Conservation (phyloP, 2,329 filamentous ascomycete genomes). For the Trichoderma aggressivum region DNA sequence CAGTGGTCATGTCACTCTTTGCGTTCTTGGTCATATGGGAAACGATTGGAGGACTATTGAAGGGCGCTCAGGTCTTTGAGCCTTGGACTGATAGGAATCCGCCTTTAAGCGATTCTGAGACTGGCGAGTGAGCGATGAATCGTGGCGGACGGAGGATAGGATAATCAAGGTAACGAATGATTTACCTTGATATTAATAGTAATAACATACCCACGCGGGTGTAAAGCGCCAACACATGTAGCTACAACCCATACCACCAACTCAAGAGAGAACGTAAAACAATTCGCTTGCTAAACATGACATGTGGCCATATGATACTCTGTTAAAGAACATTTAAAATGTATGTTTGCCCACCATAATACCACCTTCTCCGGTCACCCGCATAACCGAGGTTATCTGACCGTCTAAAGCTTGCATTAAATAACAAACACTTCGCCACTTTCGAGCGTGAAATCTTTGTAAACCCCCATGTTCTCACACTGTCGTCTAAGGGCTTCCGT, state of each 20-base stretch:
- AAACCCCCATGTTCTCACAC: neutral
- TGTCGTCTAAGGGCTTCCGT: constrained; percentile 25
- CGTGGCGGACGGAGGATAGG: too few relatives aligned
- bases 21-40: constrained; percentile 44
- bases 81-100: constrained; percentile 32
- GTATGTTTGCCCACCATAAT: neutral
- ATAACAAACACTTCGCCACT: constrained; percentile 13
- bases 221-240: neutral
- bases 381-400: neutral
- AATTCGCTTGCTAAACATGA: neutral
- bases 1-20: constrained; percentile 42
- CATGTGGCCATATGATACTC: neutral
- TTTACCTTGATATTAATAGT: neutral
- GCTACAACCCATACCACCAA: neutral
- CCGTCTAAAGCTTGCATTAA: neutral
- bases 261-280: neutral
- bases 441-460: neutral
- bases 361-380: neutral
- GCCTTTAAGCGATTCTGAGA: constrained; percentile 24
- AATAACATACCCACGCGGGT: neutral
- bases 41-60: constrained; percentile 36
- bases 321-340: neutral
- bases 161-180: neutral
- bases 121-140: neutral
- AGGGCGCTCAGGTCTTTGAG: constrained; percentile 32